Evolutionary conservation across 345 rosid genomes (phyloP).

Genomic region (Syzygium oleosum): DNA sequence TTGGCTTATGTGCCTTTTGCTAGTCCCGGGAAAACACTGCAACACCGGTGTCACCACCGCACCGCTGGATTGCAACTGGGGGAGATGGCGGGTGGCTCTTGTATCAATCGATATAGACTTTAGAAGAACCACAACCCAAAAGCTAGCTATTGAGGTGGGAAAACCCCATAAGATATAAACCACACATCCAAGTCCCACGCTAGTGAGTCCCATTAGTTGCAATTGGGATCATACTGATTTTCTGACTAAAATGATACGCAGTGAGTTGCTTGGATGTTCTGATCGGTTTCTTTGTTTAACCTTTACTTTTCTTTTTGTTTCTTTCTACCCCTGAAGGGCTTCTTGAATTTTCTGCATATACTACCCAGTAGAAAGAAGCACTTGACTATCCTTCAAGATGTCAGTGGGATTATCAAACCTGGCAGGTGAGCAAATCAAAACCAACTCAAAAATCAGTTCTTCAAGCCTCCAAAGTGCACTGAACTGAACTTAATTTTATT

Average conservation of each 20-base stretch:
- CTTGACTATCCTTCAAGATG: constrained; percentile 21
- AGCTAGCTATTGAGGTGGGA: neutral
- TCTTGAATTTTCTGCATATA: constrained; percentile 8
- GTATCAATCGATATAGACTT: neutral
- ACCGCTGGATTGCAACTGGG: neutral
- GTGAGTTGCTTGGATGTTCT: neutral
- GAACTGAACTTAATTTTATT: neutral
- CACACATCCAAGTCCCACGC: neutral
- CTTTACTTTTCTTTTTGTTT: neutral
- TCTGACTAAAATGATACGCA: neutral
- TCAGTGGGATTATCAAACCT: constrained; percentile 56
- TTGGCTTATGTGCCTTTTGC: neutral
- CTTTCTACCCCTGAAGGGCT: neutral
- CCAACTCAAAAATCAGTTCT: neutral
- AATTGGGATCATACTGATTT: neutral
- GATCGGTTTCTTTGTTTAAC: neutral
- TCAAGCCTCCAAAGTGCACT: neutral
- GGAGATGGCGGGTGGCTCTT: neutral
- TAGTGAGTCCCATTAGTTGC: neutral
- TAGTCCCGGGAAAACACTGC: neutral
- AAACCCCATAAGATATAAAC: neutral
- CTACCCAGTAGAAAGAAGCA: constrained; percentile 24
- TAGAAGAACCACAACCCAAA: neutral
- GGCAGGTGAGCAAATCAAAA: constrained; percentile 12
- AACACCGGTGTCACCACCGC: neutral